Conservation (phyloP, 441 rosid genomes). For the Erodium trifolium region DNA sequence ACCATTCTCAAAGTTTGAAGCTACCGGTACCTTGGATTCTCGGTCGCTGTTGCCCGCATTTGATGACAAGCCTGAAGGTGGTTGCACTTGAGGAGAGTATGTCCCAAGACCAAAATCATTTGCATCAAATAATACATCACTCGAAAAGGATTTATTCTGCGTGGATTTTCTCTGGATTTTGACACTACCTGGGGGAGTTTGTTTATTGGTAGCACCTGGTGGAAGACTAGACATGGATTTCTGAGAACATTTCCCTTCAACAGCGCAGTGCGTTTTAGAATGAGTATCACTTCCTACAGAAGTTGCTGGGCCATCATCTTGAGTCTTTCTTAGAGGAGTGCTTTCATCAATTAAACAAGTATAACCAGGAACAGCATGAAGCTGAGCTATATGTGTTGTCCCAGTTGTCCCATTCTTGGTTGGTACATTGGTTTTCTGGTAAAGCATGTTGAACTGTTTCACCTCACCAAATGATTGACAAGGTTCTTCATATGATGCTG, state of each 20-base stretch:
- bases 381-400: constrained; percentile 35
- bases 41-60: constrained; percentile 18
- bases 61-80: constrained; percentile 15
- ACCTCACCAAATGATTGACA: constrained; percentile 24
- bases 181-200: constrained; percentile 20
- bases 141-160: constrained; percentile 30
- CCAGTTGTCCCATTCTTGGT: constrained; percentile 34
- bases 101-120: constrained; percentile 28
- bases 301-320: constrained; percentile 24
- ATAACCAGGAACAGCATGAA: constrained; percentile 41
- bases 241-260: constrained; percentile 22
- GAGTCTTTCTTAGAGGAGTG: constrained; percentile 19
- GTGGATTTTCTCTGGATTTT: constrained; percentile 22
- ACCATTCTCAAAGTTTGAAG: constrained; percentile 25
- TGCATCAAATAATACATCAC: constrained; percentile 32
- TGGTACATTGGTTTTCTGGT: constrained; percentile 31
- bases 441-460: constrained; percentile 40
- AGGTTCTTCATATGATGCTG: constrained; percentile 24
- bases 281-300: constrained; percentile 22
- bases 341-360: constrained; percentile 38
- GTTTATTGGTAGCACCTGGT: constrained; percentile 19
- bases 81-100: constrained; percentile 24
- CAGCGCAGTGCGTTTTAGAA: constrained; percentile 18
- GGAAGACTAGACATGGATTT: constrained; percentile 29
- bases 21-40: constrained; percentile 17